These are phyloP conservation scores for Boletus reticulatus DNA, from an alignment of 768 basidiomycete genomes.

Conservation along the genomic window DNA sequence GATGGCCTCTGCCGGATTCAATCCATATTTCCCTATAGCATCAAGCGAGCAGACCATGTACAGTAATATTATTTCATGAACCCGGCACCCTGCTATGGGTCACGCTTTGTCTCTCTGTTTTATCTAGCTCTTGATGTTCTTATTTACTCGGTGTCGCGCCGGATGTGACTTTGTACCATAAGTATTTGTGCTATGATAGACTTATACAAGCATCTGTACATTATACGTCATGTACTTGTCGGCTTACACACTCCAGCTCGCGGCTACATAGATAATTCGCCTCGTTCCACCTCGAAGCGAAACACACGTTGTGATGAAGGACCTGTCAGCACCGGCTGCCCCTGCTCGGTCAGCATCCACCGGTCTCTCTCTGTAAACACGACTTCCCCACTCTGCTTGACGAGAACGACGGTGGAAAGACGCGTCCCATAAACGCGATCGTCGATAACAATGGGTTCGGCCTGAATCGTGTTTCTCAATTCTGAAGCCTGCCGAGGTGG, in stretches of 20 bases:
- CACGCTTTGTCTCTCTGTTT: neutral
- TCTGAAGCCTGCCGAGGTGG: constrained; percentile 49
- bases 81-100: neutral
- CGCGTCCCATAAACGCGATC: constrained; percentile 61
- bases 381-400: constrained; percentile 57
- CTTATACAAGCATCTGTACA: constrained; percentile 25
- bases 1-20: constrained; percentile 54
- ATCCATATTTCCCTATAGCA: constrained; percentile 65
- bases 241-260: constrained; percentile 12
- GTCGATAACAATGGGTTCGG: constrained; percentile 43
- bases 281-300: constrained; percentile 40
- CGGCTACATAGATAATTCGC: constrained; percentile 21
- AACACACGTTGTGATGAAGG: constrained; percentile 48
- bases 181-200: constrained; percentile 28
- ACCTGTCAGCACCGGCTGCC: constrained; percentile 37
- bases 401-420: constrained; percentile 66
- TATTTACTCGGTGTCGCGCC: constrained; percentile 31
- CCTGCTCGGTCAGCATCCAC: constrained; percentile 48
- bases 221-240: constrained; percentile 35
- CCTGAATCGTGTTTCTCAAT: constrained; percentile 61
- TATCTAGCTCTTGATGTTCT: constrained; percentile 11
- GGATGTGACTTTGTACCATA: constrained; percentile 31
- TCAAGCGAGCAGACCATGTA: constrained; percentile 55
- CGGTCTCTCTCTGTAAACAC: constrained; percentile 72
- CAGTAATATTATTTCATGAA: constrained; percentile 55